phyloP scores from a whole-genome alignment of 306 rosid genomes.

The Rosa chinensis region DNA sequence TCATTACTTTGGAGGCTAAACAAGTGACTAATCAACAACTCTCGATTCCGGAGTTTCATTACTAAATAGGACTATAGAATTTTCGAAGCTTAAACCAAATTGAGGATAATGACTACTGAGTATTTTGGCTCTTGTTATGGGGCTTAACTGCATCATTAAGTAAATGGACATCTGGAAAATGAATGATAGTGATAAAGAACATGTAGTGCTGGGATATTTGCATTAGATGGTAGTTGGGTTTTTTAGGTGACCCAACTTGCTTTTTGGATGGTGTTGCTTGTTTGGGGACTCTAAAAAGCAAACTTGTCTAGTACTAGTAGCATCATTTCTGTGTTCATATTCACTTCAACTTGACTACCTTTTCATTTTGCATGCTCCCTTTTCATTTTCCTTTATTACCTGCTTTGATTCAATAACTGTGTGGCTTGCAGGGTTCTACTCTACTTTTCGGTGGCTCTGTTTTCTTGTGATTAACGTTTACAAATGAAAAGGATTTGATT shows the following conservation, averaged over 20 bases:
- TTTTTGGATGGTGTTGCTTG: not conserved
- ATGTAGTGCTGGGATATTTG: not conserved
- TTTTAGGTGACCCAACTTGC: slow-evolving; percentile 15
- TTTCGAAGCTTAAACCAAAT: not conserved
- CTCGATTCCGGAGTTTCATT: too few species aligned
- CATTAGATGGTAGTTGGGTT: not conserved
- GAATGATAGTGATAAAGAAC: not conserved
- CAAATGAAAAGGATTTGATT: too few species aligned
- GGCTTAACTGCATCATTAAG: not conserved
- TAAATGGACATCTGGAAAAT: not conserved
- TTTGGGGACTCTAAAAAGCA: slow-evolving; percentile 16
- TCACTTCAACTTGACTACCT: too few species aligned
- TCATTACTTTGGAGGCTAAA: not conserved
- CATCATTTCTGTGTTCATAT: slow-evolving; percentile 10
- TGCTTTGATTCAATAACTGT: too few species aligned
- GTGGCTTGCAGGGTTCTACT: too few species aligned
- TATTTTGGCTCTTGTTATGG: not conserved
- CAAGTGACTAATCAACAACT: too few species aligned
- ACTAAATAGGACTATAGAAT: not conserved
- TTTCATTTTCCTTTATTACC: too few species aligned
- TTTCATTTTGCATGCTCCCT: too few species aligned
- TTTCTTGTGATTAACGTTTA: too few species aligned
- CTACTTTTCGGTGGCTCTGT: too few species aligned
- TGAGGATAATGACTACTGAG: not conserved
- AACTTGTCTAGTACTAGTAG: not conserved